Evolutionary conservation across 495 filamentous ascomycete genomes (phyloP), one percentile per base, ranked within the genome.

Genomic region (Talaromyces proteolyticus): DNA sequence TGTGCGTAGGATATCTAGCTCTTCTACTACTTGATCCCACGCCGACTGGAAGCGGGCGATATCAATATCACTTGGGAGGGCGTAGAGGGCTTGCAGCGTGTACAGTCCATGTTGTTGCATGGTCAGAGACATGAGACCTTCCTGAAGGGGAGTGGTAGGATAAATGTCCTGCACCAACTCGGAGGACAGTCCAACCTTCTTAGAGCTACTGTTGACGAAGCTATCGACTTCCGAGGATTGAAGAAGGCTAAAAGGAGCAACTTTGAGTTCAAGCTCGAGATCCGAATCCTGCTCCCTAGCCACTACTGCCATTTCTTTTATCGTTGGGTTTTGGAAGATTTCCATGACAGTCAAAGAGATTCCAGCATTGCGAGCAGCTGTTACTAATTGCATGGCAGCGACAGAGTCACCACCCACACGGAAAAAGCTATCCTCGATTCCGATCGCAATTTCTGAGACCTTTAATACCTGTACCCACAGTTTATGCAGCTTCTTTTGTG

Each of bases 81-180:
- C 36, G 16, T 69, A 47, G 10, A 62, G 52, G n/a, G 67, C 61
- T 34, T 75, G 72, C 4, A 74, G 76, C 16, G 79, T 63, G 49
- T 82, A 84, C 0, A 73, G 62, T 18, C 78, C 77, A 4, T 58
- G 53, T 5, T 75, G 68, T 48, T 75, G 75, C 37, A 70, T 64
- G 0, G 85, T 84, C 2, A 85, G 60, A 1, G 80, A 78, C 59
- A 87, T 68, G 16, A 88, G 70, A 2, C 81, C 84, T 52, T 86
- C 85, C 60, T 90, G 86, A 1, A 87, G 65, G 12, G 85, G 76
- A 3, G 78, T 86, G 66, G 83, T 87, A 7, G 84, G 83, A 52
- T 86, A 88, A 0, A 82, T 60, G 59, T 89, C 74, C 0, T 38
- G 25, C 7, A 87, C 67, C 1, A 61, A 45, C 1, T 71, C 61